These are phyloP conservation scores for Kwoniella sp. DNA, from an alignment of 768 basidiomycete genomes.

Conservation along the genomic window DNA sequence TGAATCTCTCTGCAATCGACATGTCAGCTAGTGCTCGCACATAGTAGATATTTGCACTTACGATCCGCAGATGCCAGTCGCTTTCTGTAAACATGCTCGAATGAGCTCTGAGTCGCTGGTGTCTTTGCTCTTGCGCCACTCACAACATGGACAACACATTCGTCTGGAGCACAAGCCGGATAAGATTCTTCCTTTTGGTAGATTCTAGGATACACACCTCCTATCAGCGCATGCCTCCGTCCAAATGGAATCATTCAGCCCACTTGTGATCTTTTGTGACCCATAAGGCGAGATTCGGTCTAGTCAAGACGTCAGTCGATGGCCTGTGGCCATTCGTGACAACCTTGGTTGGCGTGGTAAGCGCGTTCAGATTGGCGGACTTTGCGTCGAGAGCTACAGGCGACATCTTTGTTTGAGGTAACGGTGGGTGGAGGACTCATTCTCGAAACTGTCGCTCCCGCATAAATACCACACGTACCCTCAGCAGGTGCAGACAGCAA, in stretches of 20 bases:
- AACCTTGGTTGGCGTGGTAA: neutral
- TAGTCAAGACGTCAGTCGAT: conserved; percentile 17
- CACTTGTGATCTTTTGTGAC: conserved; percentile 40
- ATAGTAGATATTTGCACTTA: conserved; percentile 8
- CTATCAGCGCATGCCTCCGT: neutral
- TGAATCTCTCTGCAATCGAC: conserved; percentile 24
- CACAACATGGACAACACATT: conserved; percentile 38
- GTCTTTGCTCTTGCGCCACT: conserved; percentile 4
- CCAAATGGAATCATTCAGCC: neutral
- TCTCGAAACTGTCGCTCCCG: neutral
- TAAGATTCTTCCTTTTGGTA: conserved; percentile 39
- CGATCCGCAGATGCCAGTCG: conserved; percentile 41
- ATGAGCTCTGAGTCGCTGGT: neutral
- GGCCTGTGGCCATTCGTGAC: neutral
- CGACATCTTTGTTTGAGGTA: neutral
- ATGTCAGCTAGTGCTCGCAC: neutral
- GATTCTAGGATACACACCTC: conserved; percentile 18
- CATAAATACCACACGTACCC: neutral
- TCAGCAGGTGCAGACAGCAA: too few relatives aligned
- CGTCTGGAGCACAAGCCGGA: conserved; percentile 30
- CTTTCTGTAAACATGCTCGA: conserved; percentile 13
- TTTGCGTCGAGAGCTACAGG: conserved; percentile 11
- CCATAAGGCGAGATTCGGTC: conserved; percentile 39
- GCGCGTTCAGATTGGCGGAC: neutral
- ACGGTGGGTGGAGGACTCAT: neutral